Evolutionary conservation across 2,329 filamentous ascomycete species (phyloP).

Genomic region (Talaromyces marneffei): DNA sequence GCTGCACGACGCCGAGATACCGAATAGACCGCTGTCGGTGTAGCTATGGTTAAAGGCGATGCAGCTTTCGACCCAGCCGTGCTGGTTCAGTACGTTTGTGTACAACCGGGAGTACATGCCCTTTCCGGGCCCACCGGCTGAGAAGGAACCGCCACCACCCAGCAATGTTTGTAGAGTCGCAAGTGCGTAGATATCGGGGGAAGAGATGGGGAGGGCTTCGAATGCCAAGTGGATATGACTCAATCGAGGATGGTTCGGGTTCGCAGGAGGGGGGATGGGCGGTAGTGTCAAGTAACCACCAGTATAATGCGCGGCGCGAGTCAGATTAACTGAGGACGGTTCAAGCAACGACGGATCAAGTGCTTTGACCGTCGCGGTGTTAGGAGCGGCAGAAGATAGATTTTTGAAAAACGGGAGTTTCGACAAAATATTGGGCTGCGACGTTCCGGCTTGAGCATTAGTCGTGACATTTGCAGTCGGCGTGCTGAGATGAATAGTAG

Average conservation of each 20-base stretch:
- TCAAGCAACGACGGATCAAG: constrained; percentile 44
- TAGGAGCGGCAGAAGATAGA: constrained; percentile 66
- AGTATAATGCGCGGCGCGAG: constrained; percentile 72
- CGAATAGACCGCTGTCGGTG: constrained; percentile 91
- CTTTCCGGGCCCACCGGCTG: constrained; percentile 91
- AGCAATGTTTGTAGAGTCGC: constrained; percentile 93
- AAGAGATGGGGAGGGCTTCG: constrained; percentile 84
- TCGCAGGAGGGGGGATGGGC: constrained; percentile 67
- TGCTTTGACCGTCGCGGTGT: constrained; percentile 51
- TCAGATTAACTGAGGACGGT: constrained; percentile 51
- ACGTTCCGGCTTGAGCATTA: constrained; percentile 33
- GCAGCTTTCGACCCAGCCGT: constrained; percentile 95
- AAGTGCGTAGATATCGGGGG: constrained; percentile 90
- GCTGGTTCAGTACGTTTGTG: constrained; percentile 95
- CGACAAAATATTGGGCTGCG: constrained; percentile 63
- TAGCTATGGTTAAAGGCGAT: constrained; percentile 97
- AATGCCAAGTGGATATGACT: constrained; percentile 95
- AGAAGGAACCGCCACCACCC: constrained; percentile 93
- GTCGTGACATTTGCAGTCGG: constrained; percentile 35
- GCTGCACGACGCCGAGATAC: constrained; percentile 80
- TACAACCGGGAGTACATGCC: constrained; percentile 98
- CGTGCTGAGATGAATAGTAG: constrained; percentile 36
- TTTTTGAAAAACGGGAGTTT: constrained; percentile 88
- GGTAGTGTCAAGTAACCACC: constrained; percentile 88
- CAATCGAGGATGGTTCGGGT: constrained; percentile 71